Conservation (phyloP, 2,329 filamentous ascomycete genomes). For the Fusarium heterosporum region DNA sequence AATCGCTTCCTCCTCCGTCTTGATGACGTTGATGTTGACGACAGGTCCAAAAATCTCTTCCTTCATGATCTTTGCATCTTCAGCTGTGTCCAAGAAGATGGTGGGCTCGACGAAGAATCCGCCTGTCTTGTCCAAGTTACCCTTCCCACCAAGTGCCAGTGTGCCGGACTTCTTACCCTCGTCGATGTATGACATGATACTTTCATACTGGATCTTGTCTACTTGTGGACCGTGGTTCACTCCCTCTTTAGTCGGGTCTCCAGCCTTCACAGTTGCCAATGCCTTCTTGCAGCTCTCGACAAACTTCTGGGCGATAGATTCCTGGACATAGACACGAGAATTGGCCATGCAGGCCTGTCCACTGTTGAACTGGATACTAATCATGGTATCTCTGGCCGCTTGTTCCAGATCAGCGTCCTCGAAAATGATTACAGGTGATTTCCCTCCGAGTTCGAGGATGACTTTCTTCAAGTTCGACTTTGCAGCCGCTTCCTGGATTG, state of each 20-base stretch:
- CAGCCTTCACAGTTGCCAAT: conserved; percentile 3
- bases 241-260: conserved; percentile 7
- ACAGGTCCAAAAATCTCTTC: conserved; percentile 76
- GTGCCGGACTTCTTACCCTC: conserved; percentile 31
- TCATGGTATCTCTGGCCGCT: conserved; percentile 60
- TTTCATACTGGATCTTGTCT: conserved; percentile 30
- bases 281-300: conserved; percentile 15
- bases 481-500: conserved; percentile 79
- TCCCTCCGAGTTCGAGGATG: conserved; percentile 75
- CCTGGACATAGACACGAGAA: conserved; percentile 68
- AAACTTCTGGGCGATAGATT: conserved; percentile 54
- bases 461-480: conserved; percentile 73
- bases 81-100: conserved; percentile 39
- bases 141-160: conserved; percentile 19
- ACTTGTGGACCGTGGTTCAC: conserved; percentile 34
- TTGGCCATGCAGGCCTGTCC: conserved; percentile 72
- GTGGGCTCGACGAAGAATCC: conserved; percentile 37
- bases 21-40: conserved; percentile 63
- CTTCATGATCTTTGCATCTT: conserved; percentile 60
- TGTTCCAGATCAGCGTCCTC: conserved; percentile 58
- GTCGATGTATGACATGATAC: conserved; percentile 25
- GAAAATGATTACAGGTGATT: conserved; percentile 73
- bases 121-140: conserved; percentile 5
- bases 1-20: conserved; percentile 51
- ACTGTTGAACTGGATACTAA: conserved; percentile 63